These are phyloP conservation scores for Penicillium capsulatum DNA, from an alignment of 2,329 filamentous ascomycete genomes.

Conservation along the genomic window DNA sequence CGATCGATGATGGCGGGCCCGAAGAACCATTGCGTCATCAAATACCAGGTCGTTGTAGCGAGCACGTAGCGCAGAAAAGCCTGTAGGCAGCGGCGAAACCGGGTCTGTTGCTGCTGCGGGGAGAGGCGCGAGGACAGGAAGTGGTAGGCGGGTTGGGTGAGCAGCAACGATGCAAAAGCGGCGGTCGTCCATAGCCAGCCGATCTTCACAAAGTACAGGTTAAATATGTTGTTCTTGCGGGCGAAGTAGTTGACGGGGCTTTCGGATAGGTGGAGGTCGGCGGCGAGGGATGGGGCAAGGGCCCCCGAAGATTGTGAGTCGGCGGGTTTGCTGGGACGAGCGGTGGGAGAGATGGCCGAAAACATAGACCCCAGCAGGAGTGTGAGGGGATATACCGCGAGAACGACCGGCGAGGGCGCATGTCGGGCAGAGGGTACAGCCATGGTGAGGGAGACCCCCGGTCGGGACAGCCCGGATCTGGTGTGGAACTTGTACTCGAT, in stretches of 20 bases:
- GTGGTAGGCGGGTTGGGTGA: constrained; percentile 60
- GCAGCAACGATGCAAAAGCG: constrained; percentile 66
- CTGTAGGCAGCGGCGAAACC: constrained; percentile 49
- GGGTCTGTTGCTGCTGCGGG: constrained; percentile 19
- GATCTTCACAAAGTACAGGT: constrained; percentile 87
- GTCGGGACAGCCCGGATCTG: constrained; percentile 1
- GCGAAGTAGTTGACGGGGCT: constrained; percentile 69
- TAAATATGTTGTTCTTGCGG: constrained; percentile 88
- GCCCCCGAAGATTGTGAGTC: constrained; percentile 57
- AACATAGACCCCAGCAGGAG: constrained; percentile 79
- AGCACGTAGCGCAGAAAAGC: constrained; percentile 65
- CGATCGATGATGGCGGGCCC: constrained; percentile 86
- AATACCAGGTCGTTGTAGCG: constrained; percentile 74
- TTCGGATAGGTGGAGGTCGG: constrained; percentile 27
- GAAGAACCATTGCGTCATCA: constrained; percentile 96
- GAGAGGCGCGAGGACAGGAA: constrained; percentile 37
- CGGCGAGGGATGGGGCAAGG: constrained; percentile 34
- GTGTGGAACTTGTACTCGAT: not conserved
- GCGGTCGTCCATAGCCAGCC: constrained; percentile 89
- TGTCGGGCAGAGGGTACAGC: constrained; percentile 16
- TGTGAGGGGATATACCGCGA: constrained; percentile 70
- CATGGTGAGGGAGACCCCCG: constrained; percentile 14
- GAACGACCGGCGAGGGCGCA: constrained; percentile 52
- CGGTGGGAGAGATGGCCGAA: constrained; percentile 69
- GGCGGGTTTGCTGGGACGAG: constrained; percentile 45